Evolutionary conservation across 805 yeast genomes (phyloP), one percentile per base, ranked within the genome.

Genomic region (Naumovozyma baii): DNA sequence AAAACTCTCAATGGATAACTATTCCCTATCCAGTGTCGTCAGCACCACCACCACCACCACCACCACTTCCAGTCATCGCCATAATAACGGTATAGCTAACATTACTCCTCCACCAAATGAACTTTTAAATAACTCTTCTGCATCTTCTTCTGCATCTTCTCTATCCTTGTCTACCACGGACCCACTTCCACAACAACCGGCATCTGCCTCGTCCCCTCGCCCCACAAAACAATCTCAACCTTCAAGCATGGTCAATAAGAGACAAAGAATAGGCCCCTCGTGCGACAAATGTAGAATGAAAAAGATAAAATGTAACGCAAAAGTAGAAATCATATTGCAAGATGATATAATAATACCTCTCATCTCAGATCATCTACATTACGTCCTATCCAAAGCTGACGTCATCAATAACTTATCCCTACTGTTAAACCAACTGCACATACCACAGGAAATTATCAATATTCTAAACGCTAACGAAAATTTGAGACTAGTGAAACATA

Each of bases 201-300:
- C 37, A 25, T 16, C 37, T 10, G 15, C 37, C 10, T 12, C 31
- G 9, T 22, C 26, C 26, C 26, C 7, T 10, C 26, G 26, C 26
- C 13, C 31, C 31, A 29, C 31, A 29, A 29, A 9, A 29, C 31
- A 29, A 29, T 17, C 4, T 15, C 34, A 20, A 31, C 8, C 25
- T 3, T 16, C n/a, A 36, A 31, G 14, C 9, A 29, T 14, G n/a
- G 29, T 22, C 10, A 22, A 41, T 8, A 54, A 62, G 41, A 57
- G 87, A 50, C 90, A 81, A 61, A 63, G 90, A 41, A 67, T 76
- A 18, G 90, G 90, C 0, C 90, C 90, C 5, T 74, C 82, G 28
- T 81, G 90, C 58, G 87, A 81, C 55, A 64, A 73, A 37, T 81
- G 90, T 57, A 67, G 87, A 40, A 55, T 73, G n/a, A 69, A 85